phyloP scores from a whole-genome alignment of 2,329 filamentous ascomycete species.

The Orbilia ellipsospora region DNA sequence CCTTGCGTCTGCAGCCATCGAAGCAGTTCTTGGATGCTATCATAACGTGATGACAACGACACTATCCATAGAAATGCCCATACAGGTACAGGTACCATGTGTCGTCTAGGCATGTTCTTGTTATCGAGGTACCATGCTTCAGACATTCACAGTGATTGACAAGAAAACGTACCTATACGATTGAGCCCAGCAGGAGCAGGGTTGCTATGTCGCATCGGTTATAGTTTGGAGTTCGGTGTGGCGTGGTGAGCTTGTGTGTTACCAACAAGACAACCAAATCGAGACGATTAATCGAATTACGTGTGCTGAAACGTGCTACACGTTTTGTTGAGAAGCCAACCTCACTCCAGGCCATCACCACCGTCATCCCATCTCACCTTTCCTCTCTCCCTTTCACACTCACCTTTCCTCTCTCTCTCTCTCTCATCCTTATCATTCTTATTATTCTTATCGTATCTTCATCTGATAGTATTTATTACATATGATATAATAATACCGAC shows the following conservation, averaged over 20 bases:
- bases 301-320: slow-evolving; percentile 3
- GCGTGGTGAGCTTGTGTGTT: too few relatives aligned
- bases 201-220: too few relatives aligned
- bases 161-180: too few relatives aligned
- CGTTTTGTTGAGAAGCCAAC: slow-evolving; percentile 19
- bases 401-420: not conserved
- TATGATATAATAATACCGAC: not conserved
- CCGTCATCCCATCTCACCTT: slow-evolving; percentile 22
- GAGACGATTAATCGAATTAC: too few relatives aligned
- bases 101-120: too few relatives aligned
- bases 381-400: not conserved
- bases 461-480: not conserved
- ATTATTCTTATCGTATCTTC: slow-evolving; percentile 8
- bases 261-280: too few relatives aligned
- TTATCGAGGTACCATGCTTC: too few relatives aligned
- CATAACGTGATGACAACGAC: too few relatives aligned
- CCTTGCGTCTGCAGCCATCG: slow-evolving; percentile 2
- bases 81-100: not conserved
- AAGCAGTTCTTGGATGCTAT: not conserved
- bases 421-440: slow-evolving; percentile 8
- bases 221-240: too few relatives aligned
- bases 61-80: not conserved
- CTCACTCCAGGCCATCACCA: not conserved
- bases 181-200: too few relatives aligned
- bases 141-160: too few relatives aligned